A percentile compares a stretch with the other conserved stretches of the same genome.
These are phyloP conservation scores for Neurospora sp. DNA, from an alignment of 495 filamentous ascomycete species.

Conservation along the genomic window DNA sequence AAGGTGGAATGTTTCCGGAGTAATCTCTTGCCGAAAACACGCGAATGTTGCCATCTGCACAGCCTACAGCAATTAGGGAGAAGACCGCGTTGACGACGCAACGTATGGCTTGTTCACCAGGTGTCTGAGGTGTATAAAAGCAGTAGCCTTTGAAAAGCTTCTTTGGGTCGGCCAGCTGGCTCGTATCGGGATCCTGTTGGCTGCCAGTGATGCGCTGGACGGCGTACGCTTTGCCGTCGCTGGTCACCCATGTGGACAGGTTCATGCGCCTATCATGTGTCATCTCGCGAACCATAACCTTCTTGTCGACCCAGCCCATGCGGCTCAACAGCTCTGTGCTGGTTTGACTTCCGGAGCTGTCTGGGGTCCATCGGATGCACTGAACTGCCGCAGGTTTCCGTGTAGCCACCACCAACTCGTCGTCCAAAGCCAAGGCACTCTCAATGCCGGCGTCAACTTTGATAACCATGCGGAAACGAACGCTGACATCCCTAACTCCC, in stretches of 20 bases:
- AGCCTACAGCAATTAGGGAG: conserved; percentile 83
- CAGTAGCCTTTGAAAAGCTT: conserved; percentile 83
- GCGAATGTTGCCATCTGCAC: conserved; percentile 64
- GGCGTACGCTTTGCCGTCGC: conserved; percentile 82
- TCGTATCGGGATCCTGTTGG: conserved; percentile 13
- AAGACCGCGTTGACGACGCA: conserved; percentile 89
- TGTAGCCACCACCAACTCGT: conserved; percentile 89
- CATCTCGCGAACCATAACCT: conserved; percentile 71
- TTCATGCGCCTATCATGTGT: conserved; percentile 97
- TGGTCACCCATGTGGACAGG: conserved; percentile 85
- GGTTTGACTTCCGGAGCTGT: conserved; percentile 72
- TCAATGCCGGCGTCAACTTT: conserved; percentile 94
- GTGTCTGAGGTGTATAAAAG: conserved; percentile 64
- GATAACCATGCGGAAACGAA: conserved; percentile 95
- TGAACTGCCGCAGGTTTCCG: conserved; percentile 88
- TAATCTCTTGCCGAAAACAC: conserved; percentile 92
- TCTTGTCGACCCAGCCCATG: conserved; percentile 75
- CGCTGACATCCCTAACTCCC: conserved; percentile 73
- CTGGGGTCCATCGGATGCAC: conserved; percentile 89
- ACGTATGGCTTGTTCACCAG: conserved; percentile 52
- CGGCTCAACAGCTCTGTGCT: conserved; percentile 82
- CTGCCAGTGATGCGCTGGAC: conserved; percentile 54
- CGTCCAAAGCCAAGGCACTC: conserved; percentile 77
- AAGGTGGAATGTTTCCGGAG: conserved; percentile 83
- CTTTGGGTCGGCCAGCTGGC: conserved; percentile 33